Conservation (phyloP, 2,329 filamentous ascomycete genomes). For the Neopestalotiopsis sp. region DNA sequence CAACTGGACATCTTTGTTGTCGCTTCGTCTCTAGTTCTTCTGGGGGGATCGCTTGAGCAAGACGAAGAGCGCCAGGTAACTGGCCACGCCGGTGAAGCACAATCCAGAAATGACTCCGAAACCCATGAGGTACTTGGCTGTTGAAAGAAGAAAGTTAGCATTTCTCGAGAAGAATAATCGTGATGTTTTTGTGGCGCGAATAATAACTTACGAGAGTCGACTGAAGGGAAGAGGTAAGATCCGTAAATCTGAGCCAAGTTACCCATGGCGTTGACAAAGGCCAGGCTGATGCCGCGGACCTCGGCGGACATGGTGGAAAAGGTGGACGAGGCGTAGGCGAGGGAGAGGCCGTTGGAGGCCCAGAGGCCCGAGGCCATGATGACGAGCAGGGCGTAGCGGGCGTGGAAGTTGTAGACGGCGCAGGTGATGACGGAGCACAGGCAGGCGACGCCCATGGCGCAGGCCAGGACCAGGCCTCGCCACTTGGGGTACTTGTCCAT, state of each 20-base stretch:
- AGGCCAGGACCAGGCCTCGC: slow-evolving; percentile 53
- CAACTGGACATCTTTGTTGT: not conserved
- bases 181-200: not conserved
- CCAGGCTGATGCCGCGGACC: slow-evolving; percentile 55
- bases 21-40: not conserved
- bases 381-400: slow-evolving; percentile 58
- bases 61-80: slow-evolving; percentile 20
- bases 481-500: slow-evolving; percentile 50
- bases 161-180: not conserved
- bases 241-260: slow-evolving; percentile 62
- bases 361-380: slow-evolving; percentile 61
- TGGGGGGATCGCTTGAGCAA: slow-evolving; percentile 12
- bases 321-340: slow-evolving; percentile 57
- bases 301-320: slow-evolving; percentile 55
- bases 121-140: slow-evolving; percentile 28
- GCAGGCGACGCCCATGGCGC: slow-evolving; percentile 49
- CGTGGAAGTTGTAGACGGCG: slow-evolving; percentile 53
- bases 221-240: slow-evolving; percentile 35
- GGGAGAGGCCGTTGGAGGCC: slow-evolving; percentile 54
- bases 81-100: slow-evolving; percentile 26
- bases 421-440: slow-evolving; percentile 45
- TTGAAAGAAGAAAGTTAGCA: not conserved
- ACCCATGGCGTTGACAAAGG: slow-evolving; percentile 56
- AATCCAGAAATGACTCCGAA: slow-evolving; percentile 31
- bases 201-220: slow-evolving; percentile 16